Base-by-base conservation (phyloP, 2,329 filamentous ascomycete species). In the Fusarium sp. region DNA sequence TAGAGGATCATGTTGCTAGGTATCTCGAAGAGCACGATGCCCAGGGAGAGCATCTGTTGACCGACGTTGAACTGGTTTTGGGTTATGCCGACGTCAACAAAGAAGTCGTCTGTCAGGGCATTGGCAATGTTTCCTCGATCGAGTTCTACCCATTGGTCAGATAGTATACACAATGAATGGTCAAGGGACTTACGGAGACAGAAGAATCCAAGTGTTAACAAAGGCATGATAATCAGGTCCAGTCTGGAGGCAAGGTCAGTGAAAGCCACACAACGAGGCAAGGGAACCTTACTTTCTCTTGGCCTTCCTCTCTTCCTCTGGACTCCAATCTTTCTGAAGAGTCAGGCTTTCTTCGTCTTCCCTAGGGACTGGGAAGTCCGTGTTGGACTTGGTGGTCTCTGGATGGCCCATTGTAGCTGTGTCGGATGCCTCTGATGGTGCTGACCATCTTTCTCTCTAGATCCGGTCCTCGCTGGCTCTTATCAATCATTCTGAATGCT, bases 11-110 rank as follows among this genome's bases (percentile, higher is more conserved):
- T 78, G 63, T 80, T 80, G 67, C 76, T 78, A 11, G 78, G 78
- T 26, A 80, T 80, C 62, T 84, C 80, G 53, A 78, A 77, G 6
- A 85, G 76, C 4, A 86, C 83, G 43, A 86, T 86, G 18, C 83
- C 84, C 2, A 84, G 78, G 0, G 83, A 85, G 2, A 87, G 77
- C 60, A 87, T 77, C 62, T 85, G 83, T 25, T 84, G 81, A 6
- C 85, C 85, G 31, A 85, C 75, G 49, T 87, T 87, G 74, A 86
- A 82, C 65, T 86, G 81, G 61, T 86, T 82, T 7, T 84, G 84
- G 4, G 80, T 81, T 64, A 87, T 81, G 18, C 79, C 76, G 21
- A 87, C 79, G 68, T 87, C 85, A 21, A 80, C 72, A 45, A 85
- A 81, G 69, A 88, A 84, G 61, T 84, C 83, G 3, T 77, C 77